These are phyloP conservation scores for Pelargonium fulgidum DNA, from an alignment of 441 rosid species.

Conservation along the genomic window DNA sequence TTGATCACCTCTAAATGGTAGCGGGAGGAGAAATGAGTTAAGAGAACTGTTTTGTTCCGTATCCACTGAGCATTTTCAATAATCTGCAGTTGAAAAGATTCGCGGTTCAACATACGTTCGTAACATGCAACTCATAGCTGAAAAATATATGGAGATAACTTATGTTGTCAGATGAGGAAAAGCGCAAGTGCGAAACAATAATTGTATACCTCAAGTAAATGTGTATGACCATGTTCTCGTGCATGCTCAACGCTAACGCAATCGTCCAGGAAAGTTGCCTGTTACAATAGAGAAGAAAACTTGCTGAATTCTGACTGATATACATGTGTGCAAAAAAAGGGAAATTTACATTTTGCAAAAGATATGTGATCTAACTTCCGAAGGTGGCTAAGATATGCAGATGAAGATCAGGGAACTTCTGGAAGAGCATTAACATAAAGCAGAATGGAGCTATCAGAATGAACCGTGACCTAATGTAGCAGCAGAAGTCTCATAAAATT, in stretches of 20 bases:
- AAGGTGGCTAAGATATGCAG: background rate
- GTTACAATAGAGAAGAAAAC: slow-evolving; percentile 20
- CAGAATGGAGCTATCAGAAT: background rate
- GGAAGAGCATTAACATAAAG: background rate
- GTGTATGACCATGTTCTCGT: slow-evolving; percentile 61
- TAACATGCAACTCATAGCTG: slow-evolving; percentile 13
- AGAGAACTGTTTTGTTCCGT: slow-evolving; percentile 57
- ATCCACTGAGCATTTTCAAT: slow-evolving; percentile 85
- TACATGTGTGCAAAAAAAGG: slow-evolving; percentile 5
- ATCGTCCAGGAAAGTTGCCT: slow-evolving; percentile 85
- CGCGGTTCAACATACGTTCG: background rate
- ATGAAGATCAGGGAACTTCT: background rate
- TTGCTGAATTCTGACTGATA: background rate
- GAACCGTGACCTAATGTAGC: background rate
- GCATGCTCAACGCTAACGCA: slow-evolving; percentile 55
- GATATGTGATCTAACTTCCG: background rate
- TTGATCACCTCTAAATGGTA: slow-evolving; percentile 64
- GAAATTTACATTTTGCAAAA: background rate
- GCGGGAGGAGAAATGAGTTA: slow-evolving; percentile 91
- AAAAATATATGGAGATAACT: background rate
- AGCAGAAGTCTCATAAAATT: background rate
- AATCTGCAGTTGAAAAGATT: slow-evolving; percentile 40
- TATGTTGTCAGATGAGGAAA: background rate
- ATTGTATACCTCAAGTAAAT: slow-evolving; percentile 52
- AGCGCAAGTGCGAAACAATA: slow-evolving; percentile 20